phyloP scores from a whole-genome alignment of 2,329 filamentous ascomycete genomes.

The Fusarium algeriense region DNA sequence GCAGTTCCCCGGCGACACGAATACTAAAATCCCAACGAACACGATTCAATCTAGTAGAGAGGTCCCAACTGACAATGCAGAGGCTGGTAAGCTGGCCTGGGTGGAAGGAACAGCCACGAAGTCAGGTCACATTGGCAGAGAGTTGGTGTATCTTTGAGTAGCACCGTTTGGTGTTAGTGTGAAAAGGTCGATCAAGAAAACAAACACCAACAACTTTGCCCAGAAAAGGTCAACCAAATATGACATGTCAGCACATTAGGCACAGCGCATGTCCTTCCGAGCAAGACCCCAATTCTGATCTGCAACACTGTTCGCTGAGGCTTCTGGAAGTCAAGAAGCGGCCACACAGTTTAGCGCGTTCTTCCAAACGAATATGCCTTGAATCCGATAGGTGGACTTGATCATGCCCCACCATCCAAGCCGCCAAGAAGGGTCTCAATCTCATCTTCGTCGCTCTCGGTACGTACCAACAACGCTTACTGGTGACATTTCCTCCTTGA shows the following conservation, averaged over 20 bases:
- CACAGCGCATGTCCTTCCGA: conserved; percentile 2
- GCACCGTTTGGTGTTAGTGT: background rate
- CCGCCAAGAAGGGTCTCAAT: conserved; percentile 46
- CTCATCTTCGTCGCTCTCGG: conserved; percentile 25
- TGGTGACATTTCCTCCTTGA: conserved; percentile 12
- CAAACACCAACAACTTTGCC: background rate
- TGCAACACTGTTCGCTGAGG: conserved; percentile 39
- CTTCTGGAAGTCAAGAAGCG: conserved; percentile 45
- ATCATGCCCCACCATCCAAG: conserved; percentile 29
- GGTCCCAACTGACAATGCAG: conserved; percentile 23
- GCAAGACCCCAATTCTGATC: conserved; percentile 28
- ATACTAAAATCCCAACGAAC: conserved; percentile 35
- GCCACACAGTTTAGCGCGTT: conserved; percentile 25
- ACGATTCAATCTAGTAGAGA: conserved; percentile 21
- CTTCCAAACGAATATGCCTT: conserved; percentile 8
- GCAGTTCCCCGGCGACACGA: conserved; percentile 51
- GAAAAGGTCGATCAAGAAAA: background rate
- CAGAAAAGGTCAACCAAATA: background rate
- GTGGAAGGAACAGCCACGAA: conserved; percentile 33
- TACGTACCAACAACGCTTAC: conserved; percentile 8
- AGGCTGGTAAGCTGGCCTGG: conserved; percentile 19
- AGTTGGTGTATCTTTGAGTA: conserved; percentile 28
- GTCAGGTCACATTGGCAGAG: conserved; percentile 33
- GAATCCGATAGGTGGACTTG: conserved; percentile 47
- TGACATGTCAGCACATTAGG: conserved; percentile 12